A percentile compares a stretch with the other conserved stretches of the same genome.
Evolutionary conservation across 2,329 filamentous ascomycete species (phyloP).

Genomic region (Septoria linicola): DNA sequence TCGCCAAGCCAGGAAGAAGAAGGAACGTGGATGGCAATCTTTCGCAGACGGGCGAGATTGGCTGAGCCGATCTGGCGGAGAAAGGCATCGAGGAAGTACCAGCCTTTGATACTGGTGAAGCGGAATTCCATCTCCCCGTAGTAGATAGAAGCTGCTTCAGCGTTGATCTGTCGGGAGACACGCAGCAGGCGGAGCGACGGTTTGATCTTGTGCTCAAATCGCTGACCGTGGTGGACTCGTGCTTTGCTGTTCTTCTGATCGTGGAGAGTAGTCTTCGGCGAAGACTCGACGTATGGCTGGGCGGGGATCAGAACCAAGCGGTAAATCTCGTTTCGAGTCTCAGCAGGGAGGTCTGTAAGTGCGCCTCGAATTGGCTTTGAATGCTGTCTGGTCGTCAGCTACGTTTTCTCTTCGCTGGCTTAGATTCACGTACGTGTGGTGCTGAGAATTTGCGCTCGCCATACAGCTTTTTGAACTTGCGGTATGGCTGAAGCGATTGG

Average conservation of each 20-base stretch:
- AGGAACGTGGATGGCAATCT: conserved; percentile 9
- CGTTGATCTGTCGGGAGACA: conserved; percentile 33
- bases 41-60: neutral
- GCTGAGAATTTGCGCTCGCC: conserved; percentile 1
- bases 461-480: neutral
- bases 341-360: conserved; percentile 4
- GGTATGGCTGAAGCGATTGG: neutral
- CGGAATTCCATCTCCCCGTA: conserved; percentile 49
- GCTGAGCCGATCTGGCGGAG: neutral
- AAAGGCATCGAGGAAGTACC: conserved; percentile 8
- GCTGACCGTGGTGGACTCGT: neutral
- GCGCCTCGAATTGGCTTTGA: neutral
- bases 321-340: conserved; percentile 11
- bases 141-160: conserved; percentile 44
- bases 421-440: neutral
- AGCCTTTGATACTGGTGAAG: conserved; percentile 13
- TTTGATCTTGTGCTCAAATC: conserved; percentile 1
- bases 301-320: conserved; percentile 1
- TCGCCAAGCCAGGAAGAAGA: conserved; percentile 9
- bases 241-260: neutral
- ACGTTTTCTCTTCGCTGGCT: neutral
- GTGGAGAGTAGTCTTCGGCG: neutral
- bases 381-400: neutral
- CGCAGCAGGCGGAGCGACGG: conserved; percentile 12
- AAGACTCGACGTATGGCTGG: neutral